These are phyloP conservation scores for Colletotrichum musae DNA, from an alignment of 2,329 filamentous ascomycete species.

Conservation along the genomic window DNA sequence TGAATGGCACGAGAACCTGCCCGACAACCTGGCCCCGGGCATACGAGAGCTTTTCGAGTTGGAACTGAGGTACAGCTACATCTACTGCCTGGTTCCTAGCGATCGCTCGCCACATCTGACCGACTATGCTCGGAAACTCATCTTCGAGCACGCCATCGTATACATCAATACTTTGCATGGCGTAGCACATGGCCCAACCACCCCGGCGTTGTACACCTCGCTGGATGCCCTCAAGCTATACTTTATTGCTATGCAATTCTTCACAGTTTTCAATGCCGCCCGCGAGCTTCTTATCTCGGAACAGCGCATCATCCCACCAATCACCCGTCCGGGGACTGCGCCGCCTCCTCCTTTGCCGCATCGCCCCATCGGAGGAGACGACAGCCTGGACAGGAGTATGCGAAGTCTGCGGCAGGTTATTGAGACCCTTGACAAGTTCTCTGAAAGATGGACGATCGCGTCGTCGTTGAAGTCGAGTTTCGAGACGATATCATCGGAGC, in stretches of 20 bases:
- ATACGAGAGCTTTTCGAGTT: slow-evolving; percentile 86
- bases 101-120: slow-evolving; percentile 79
- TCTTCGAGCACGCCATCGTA: slow-evolving; percentile 89
- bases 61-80: slow-evolving; percentile 90
- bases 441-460: slow-evolving; percentile 72
- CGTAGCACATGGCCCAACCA: slow-evolving; percentile 71
- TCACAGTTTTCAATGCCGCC: slow-evolving; percentile 69
- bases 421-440: slow-evolving; percentile 69
- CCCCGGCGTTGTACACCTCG: slow-evolving; percentile 83
- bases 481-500: slow-evolving; percentile 62
- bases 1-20: slow-evolving; percentile 85
- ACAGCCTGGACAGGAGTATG: slow-evolving; percentile 70
- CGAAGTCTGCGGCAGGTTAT: slow-evolving; percentile 68
- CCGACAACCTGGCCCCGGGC: slow-evolving; percentile 72
- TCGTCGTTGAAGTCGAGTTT: slow-evolving; percentile 68
- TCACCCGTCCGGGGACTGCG: slow-evolving; percentile 61
- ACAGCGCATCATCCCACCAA: slow-evolving; percentile 59
- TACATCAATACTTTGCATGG: slow-evolving; percentile 83
- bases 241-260: slow-evolving; percentile 77
- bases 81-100: slow-evolving; percentile 89
- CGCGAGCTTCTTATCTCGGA: slow-evolving; percentile 70
- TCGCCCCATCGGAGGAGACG: slow-evolving; percentile 57
- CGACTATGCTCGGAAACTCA: slow-evolving; percentile 82
- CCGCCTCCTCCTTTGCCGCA: slow-evolving; percentile 68
- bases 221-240: slow-evolving; percentile 90